phyloP scores from a whole-genome alignment of 1,284 basidiomycete species.

The Apiotrichum montevideense region DNA sequence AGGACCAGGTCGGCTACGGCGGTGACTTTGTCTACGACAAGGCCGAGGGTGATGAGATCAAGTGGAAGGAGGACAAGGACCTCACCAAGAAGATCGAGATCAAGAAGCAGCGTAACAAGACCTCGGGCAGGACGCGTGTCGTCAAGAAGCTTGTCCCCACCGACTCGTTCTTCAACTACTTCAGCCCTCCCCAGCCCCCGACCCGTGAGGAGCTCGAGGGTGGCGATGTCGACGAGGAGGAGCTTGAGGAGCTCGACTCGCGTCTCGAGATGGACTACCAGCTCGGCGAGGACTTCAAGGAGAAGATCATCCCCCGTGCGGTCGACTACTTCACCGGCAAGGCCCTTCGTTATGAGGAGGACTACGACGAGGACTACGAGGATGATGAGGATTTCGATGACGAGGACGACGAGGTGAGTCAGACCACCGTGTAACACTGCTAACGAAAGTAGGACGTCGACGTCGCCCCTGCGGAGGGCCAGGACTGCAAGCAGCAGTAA shows the following conservation, averaged over 20 bases:
- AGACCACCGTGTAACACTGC: background rate
- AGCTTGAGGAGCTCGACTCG: slow-evolving; percentile 82
- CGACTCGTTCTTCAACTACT: slow-evolving; percentile 97
- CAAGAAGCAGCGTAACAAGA: slow-evolving; percentile 99
- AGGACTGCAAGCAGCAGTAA: slow-evolving; percentile 45
- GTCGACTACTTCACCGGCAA: slow-evolving; percentile 96
- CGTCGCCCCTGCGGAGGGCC: slow-evolving; percentile 21
- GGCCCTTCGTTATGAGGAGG: slow-evolving; percentile 79
- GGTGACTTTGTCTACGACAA: slow-evolving; percentile 95
- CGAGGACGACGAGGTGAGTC: slow-evolving; percentile 33
- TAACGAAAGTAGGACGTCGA: slow-evolving; percentile 25
- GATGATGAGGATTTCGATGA: slow-evolving; percentile 57
- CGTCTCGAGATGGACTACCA: slow-evolving; percentile 96
- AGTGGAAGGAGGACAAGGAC: slow-evolving; percentile 98
- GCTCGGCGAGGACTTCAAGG: slow-evolving; percentile 97
- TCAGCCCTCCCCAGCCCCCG: slow-evolving; percentile 75
- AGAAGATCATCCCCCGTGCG: slow-evolving; percentile 92
- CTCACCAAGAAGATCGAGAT: slow-evolving; percentile 96
- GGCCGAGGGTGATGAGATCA: slow-evolving; percentile 81
- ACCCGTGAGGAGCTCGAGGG: slow-evolving; percentile 62
- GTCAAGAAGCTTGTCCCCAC: slow-evolving; percentile 81
- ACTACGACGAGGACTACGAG: slow-evolving; percentile 63
- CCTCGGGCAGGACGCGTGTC: slow-evolving; percentile 85
- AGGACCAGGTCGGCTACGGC: slow-evolving; percentile 80
- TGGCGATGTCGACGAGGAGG: slow-evolving; percentile 76